Evolutionary conservation across 306 rosid genomes (phyloP).

Genomic region (Sphenostylis stenocarpa): DNA sequence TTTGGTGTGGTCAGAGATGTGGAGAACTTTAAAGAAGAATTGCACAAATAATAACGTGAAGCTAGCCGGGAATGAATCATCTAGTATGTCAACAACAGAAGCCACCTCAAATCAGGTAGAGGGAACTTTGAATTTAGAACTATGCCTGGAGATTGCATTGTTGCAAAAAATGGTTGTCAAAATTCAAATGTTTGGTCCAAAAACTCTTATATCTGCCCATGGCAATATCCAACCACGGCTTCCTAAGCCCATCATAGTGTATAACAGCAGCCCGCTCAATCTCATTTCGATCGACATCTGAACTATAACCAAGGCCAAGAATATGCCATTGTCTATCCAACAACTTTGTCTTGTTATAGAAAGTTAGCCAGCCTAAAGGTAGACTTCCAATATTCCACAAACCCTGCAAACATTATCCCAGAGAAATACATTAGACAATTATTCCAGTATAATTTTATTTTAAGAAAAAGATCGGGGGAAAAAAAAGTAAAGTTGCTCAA

Average conservation of each 20-base stretch:
- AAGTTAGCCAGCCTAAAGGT: conserved; percentile 39
- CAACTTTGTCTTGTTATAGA: conserved; percentile 32
- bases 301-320: conserved; percentile 40
- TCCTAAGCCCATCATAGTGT: conserved; percentile 38
- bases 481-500: not conserved
- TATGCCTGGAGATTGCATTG: conserved; percentile 82
- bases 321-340: conserved; percentile 34
- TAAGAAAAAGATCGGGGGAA: not conserved
- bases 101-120: not conserved
- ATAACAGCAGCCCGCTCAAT: conserved; percentile 35
- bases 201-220: conserved; percentile 68
- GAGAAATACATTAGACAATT: not conserved
- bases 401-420: conserved; percentile 36
- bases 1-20: conserved; percentile 23
- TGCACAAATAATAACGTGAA: conserved; percentile 47
- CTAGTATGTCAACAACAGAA: conserved; percentile 13
- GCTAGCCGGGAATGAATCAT: not conserved
- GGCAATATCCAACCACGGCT: conserved; percentile 59
- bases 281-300: conserved; percentile 26
- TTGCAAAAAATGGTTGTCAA: conserved; percentile 65
- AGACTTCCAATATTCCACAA: conserved; percentile 7
- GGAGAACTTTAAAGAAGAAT: conserved; percentile 52
- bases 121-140: conserved; percentile 8
- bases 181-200: conserved; percentile 70
- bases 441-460: not conserved